Base-by-base conservation (phyloP, 2,329 filamentous ascomycete genomes). In the Colletotrichum sp. region DNA sequence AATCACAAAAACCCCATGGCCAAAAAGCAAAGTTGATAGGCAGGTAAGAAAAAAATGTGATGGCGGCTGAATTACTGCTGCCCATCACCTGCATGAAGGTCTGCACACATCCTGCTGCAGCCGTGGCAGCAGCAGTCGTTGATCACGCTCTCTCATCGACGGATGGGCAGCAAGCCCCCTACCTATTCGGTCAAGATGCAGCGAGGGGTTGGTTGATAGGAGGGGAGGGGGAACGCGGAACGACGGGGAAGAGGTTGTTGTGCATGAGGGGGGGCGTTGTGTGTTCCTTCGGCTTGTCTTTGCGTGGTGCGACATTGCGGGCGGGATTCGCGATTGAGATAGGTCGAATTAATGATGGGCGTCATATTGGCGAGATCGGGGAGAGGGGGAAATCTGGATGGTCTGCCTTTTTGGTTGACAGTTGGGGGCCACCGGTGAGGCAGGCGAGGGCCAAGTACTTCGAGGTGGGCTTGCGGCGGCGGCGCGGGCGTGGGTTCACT, bases 161-260 rank as follows among this genome's bases (percentile, higher is more conserved):
- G 26, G 24, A 49, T 67, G 63, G 39, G 55, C 72, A 63, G 62
- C 28, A 30, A 15, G 59, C 32, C 30, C 28, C 49, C 18, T 36
- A 65, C 74, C 74, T 32, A 65, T 65, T 69, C 49, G 64, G 70
- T 65, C 59, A 60, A 68, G 70, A 69, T 74, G 62, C 73, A 69
- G 44, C 65, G 57, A 76, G 64, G 64, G 44, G 64, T 72, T 34
- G 36, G 36, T 15, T n/a, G 32, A 30, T 21, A 44, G 18, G 60
- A 36, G 30, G 32, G 21, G 67, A n/a, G 57, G 44, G 59, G 68
- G 69, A 7, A 26, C 13, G 21, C 52, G 52, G 52, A 49, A 49
- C 39, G 18, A 12, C 39, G 52, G 21, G 24, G 52, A 18, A 57
- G 21, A 26, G 52, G 21, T 57, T 62, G 8, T 32, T 34, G 59